Evolutionary conservation across 768 basidiomycete genomes (phyloP).

Genomic region (Favolaschia claudopus): DNA sequence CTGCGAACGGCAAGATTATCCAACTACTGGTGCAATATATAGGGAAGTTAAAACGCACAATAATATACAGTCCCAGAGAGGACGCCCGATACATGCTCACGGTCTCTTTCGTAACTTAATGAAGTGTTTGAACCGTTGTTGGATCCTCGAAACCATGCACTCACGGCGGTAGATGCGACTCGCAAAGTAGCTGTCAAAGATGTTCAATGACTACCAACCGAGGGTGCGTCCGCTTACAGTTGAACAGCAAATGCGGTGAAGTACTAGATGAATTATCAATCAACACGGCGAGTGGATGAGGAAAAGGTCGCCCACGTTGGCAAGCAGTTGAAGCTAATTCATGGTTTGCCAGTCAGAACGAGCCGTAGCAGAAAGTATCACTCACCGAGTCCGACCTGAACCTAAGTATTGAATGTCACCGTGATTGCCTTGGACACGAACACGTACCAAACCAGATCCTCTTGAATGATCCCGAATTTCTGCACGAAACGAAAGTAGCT

Average conservation of each 20-base stretch:
- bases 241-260: conserved; percentile 20
- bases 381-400: conserved; percentile 19
- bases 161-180: conserved; percentile 13
- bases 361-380: neutral
- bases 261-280: neutral
- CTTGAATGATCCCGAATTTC: neutral
- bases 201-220: neutral
- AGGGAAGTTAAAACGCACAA: neutral
- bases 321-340: conserved; percentile 18
- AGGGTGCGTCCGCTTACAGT: neutral
- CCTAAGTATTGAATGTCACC: neutral
- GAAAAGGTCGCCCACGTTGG: conserved; percentile 2
- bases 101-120: conserved; percentile 2
- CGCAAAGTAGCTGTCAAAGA: conserved; percentile 9
- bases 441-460: conserved; percentile 16
- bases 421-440: neutral
- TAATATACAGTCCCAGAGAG: neutral
- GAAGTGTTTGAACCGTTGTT: neutral
- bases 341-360: neutral
- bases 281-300: too few relatives aligned
- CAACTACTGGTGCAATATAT: neutral
- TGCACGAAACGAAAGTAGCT: conserved; percentile 6
- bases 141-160: neutral
- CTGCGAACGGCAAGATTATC: neutral
- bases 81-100: neutral